A percentile compares a stretch with the other conserved stretches of the same genome.
Conservation (phyloP, 163 green algal genomes). For the Scenedesmus sp. region DNA sequence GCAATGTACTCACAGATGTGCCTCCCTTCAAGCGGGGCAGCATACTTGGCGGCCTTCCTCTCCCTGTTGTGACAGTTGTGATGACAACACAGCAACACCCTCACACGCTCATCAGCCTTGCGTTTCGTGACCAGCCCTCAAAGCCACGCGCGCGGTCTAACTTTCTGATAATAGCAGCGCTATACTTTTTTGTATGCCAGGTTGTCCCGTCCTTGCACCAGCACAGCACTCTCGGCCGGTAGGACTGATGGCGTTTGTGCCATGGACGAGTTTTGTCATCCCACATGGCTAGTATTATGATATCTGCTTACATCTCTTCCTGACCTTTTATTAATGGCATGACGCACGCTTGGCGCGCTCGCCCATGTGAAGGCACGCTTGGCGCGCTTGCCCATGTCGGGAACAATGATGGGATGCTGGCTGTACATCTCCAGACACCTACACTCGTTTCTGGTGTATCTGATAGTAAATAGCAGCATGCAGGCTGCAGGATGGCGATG, state of each 20-base stretch:
- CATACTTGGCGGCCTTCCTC: conserved; percentile 1
- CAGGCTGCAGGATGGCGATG: background rate
- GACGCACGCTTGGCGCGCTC: too few species aligned
- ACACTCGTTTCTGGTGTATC: background rate
- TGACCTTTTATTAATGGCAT: too few species aligned
- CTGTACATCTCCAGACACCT: background rate
- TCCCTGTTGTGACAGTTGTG: background rate
- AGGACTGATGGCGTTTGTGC: background rate
- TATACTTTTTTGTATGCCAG: background rate
- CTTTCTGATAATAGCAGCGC: background rate
- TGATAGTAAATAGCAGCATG: background rate
- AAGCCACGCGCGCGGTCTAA: background rate
- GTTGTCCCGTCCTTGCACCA: background rate
- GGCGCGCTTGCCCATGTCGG: background rate
- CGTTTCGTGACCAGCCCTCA: background rate
- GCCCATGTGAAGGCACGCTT: background rate
- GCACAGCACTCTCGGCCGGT: background rate
- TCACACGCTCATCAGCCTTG: background rate
- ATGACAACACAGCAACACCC: background rate
- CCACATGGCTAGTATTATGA: too few species aligned
- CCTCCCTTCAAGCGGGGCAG: background rate
- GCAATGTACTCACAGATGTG: background rate
- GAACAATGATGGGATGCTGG: background rate
- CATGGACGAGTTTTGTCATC: background rate
- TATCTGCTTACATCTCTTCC: too few species aligned